Conservation (phyloP, 2,329 filamentous ascomycete genomes). For the Amesomyces nigricolor region DNA sequence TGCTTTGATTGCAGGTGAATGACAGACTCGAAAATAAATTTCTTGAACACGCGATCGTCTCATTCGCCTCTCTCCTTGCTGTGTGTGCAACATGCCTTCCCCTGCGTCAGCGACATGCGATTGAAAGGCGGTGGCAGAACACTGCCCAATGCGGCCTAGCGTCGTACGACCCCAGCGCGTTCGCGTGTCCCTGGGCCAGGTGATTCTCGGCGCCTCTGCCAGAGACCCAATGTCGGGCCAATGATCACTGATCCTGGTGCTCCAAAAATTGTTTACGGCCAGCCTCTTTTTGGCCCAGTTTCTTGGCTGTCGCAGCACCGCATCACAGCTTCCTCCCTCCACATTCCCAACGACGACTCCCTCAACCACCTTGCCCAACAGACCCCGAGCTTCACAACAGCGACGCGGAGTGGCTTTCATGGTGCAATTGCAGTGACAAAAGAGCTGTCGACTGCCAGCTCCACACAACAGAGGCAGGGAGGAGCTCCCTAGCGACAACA, state of each 20-base stretch:
- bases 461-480: conserved; percentile 11
- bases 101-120: not conserved
- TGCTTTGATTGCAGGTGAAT: too few species aligned
- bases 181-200: conserved; percentile 18
- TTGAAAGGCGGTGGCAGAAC: conserved; percentile 21
- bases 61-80: too few species aligned
- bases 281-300: conserved; percentile 20
- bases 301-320: conserved; percentile 13
- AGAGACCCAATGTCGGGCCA: not conserved
- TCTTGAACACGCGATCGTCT: too few species aligned
- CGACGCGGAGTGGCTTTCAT: conserved; percentile 8
- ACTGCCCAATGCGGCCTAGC: conserved; percentile 17
- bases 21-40: too few species aligned
- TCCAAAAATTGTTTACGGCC: conserved; percentile 32
- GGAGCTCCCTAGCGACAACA: not conserved
- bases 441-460: conserved; percentile 13
- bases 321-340: not conserved
- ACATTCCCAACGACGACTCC: conserved; percentile 5
- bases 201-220: conserved; percentile 11
- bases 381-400: conserved; percentile 5
- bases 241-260: conserved; percentile 20
- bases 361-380: not conserved
- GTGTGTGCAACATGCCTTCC: too few species aligned
- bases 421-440: conserved; percentile 15
- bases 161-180: conserved; percentile 21